These are phyloP conservation scores for Sporothrix pseudoabietina DNA, from an alignment of 2,329 filamentous ascomycete genomes.

Conservation along the genomic window DNA sequence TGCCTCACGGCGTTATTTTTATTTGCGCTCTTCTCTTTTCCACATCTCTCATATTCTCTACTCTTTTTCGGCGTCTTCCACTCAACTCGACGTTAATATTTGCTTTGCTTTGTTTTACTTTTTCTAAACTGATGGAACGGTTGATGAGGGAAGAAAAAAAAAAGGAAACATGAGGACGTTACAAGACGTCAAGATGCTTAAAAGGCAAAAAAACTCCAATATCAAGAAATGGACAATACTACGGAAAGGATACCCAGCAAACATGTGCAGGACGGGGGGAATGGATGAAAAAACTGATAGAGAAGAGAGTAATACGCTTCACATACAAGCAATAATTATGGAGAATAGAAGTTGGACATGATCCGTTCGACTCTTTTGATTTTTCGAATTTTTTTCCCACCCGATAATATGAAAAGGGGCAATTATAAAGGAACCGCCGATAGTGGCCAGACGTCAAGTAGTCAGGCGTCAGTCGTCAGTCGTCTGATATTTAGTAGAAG, in stretches of 20 bases:
- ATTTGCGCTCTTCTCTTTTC: background rate
- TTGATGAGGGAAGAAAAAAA: background rate
- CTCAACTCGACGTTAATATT: background rate
- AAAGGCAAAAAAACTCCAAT: background rate
- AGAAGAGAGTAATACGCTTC: background rate
- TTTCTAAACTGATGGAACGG: background rate
- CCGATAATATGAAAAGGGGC: background rate
- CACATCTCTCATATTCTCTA: background rate
- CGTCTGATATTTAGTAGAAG: background rate
- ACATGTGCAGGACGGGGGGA: background rate
- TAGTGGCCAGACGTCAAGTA: background rate
- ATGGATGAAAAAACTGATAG: background rate
- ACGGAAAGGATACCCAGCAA: background rate
- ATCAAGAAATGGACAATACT: background rate
- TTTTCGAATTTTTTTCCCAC: background rate
- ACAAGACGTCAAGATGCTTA: background rate
- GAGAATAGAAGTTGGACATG: background rate
- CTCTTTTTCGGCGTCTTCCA: background rate
- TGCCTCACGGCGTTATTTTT: slow-evolving; percentile 12
- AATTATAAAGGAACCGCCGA: background rate
- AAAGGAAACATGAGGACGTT: background rate
- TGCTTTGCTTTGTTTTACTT: background rate
- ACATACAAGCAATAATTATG: background rate
- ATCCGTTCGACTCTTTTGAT: background rate
- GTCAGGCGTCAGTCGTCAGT: background rate